Evolutionary conservation across 176 grass and related monocot genomes (phyloP).

Genomic region (Carex cristatella): DNA sequence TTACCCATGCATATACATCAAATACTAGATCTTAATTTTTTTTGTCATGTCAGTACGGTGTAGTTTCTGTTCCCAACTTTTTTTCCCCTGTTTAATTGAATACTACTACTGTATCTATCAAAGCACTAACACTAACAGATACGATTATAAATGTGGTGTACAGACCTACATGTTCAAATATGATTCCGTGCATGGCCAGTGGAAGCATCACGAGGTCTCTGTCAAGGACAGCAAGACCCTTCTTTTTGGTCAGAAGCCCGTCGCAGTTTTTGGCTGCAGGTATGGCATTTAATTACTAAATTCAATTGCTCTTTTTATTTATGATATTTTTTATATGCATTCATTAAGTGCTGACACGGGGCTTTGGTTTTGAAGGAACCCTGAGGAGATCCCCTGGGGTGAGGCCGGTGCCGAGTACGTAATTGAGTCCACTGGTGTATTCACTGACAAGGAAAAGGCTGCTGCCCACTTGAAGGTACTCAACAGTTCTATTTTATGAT

Average conservation of each 20-base stretch:
- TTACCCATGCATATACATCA: not conserved
- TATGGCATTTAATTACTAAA: not conserved
- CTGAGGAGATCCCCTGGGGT: slow-evolving; percentile 70
- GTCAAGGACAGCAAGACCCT: slow-evolving; percentile 64
- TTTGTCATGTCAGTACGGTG: not conserved
- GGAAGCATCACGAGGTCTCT: slow-evolving; percentile 53
- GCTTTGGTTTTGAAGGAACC: slow-evolving; percentile 35
- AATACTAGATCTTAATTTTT: not conserved
- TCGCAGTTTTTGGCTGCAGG: slow-evolving; percentile 46
- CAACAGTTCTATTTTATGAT: not conserved
- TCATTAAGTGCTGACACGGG: not conserved
- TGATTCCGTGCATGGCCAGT: slow-evolving; percentile 51
- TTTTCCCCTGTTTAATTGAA: too few relatives aligned
- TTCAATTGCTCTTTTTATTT: not conserved
- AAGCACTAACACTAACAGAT: not conserved
- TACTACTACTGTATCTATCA: not conserved
- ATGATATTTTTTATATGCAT: not conserved
- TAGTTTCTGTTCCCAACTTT: too few relatives aligned
- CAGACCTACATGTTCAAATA: slow-evolving; percentile 79
- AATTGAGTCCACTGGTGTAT: slow-evolving; percentile 59
- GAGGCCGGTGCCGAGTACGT: slow-evolving; percentile 48
- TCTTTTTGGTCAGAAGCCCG: slow-evolving; percentile 50
- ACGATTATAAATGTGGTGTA: not conserved
- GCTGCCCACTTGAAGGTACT: slow-evolving; percentile 59
- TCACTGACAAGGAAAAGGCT: slow-evolving; percentile 68